Base-by-base conservation (phyloP, 1,284 basidiomycete species). In the Sanguinoderma infundibulare region DNA sequence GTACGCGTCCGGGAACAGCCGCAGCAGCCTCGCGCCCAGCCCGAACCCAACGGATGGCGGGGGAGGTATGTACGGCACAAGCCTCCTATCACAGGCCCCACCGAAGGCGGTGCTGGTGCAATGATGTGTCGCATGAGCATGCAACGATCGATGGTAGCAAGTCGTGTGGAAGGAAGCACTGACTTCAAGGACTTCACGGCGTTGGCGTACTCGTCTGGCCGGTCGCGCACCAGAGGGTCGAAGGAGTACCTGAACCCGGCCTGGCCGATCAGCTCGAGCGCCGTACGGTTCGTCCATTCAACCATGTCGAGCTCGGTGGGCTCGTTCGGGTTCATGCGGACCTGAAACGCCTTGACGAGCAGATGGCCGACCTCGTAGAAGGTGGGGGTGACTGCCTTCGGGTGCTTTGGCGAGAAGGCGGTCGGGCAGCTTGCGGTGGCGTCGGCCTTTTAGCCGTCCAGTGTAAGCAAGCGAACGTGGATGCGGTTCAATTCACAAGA, bases 211-310 rank as follows among this genome's bases (percentile, higher is more conserved):
- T 59, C 63, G 54, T 71, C 67, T 9, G 65, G 53, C 39, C 40
- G 53, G 26, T 69, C 61, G 14, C 49, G 39, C 17, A 67, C 62
- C 24, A 73, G 64, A 2, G 70, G 66, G 47, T 71, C 64, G 57
- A 74, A 73, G 3, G 69, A 69, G 55, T 73, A 69, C 1, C 70
- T 73, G 12, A 73, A 64, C 1, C 70, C 70, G 17, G 67, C 72
- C 52, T 71, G 70, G 9, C 73, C 72, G 42, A 75, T 64, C 34
- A 70, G 63, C 57, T 73, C 74, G 4, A 74, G 63, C 12, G 73
- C 70, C 7, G 68, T 65, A 24, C 70, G 67, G 20, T 68, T 68
- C 62, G 68, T 67, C 71, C 73, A 74, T 9, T 47, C 47, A 24
- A 67, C 59, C 26, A 74, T 55, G 60, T 75, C 70, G 28, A 55